Conservation (phyloP, 1,284 basidiomycete genomes). For the Phellinidium pouzarii region DNA sequence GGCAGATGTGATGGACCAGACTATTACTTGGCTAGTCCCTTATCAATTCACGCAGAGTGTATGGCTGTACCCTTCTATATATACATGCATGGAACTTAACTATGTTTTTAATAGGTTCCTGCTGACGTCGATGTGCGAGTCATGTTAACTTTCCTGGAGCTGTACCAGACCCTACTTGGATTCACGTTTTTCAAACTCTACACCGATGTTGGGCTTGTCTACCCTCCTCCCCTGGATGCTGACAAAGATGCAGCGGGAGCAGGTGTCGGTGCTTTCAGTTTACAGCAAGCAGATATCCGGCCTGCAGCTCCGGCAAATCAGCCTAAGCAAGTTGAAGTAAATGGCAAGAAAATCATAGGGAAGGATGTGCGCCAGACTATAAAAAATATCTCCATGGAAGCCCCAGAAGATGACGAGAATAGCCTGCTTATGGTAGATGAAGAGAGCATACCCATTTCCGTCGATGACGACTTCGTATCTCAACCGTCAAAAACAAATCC, state of each 20-base stretch:
- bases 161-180: slow-evolving; percentile 94
- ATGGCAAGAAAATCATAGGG: slow-evolving; percentile 53
- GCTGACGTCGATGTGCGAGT: slow-evolving; percentile 96
- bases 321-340: slow-evolving; percentile 41
- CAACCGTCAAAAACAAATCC: slow-evolving; percentile 58
- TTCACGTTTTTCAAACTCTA: slow-evolving; percentile 98
- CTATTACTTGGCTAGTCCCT: slow-evolving; percentile 93
- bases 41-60: slow-evolving; percentile 98
- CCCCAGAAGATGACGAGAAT: slow-evolving; percentile 31
- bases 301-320: slow-evolving; percentile 28
- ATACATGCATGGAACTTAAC: slow-evolving; percentile 1
- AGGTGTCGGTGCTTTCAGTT: slow-evolving; percentile 82
- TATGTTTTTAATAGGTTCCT: slow-evolving; percentile 61
- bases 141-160: slow-evolving; percentile 96
- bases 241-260: slow-evolving; percentile 85
- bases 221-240: slow-evolving; percentile 87
- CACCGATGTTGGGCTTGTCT: slow-evolving; percentile 88
- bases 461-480: slow-evolving; percentile 66
- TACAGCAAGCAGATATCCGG: slow-evolving; percentile 49
- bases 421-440: slow-evolving; percentile 34
- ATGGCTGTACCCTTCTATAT: slow-evolving; percentile 23
- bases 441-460: slow-evolving; percentile 29
- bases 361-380: slow-evolving; percentile 73
- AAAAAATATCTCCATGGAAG: slow-evolving; percentile 45
- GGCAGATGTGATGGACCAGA: slow-evolving; percentile 90